These are phyloP conservation scores for Calonectria leucothoes DNA, from an alignment of 2,329 filamentous ascomycete genomes.

Conservation along the genomic window DNA sequence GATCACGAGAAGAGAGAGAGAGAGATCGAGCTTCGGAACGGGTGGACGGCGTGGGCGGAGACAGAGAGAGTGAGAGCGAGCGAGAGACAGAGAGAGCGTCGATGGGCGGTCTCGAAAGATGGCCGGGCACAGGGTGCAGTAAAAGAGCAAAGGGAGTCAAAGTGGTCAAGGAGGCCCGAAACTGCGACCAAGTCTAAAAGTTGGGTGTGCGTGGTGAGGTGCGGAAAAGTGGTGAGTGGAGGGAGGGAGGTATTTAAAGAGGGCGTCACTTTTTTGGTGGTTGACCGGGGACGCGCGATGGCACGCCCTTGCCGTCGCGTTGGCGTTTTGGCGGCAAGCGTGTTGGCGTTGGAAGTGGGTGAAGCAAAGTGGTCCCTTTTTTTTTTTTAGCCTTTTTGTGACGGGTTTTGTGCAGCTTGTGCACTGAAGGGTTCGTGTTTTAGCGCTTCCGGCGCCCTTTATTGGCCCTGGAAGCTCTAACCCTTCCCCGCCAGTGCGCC, in stretches of 20 bases:
- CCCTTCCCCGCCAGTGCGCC: background rate
- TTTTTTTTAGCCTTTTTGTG: background rate
- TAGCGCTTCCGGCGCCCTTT: background rate
- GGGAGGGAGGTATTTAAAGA: conserved; percentile 27
- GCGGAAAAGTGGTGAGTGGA: conserved; percentile 5
- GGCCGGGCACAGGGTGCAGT: background rate
- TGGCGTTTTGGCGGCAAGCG: conserved; percentile 32
- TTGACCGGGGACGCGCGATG: conserved; percentile 17
- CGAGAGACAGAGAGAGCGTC: background rate
- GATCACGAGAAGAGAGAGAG: background rate
- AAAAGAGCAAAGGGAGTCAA: background rate
- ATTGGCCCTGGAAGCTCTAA: background rate
- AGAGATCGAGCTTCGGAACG: background rate
- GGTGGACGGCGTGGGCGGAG: background rate
- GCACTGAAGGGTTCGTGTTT: background rate
- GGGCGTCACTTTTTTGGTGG: conserved; percentile 10
- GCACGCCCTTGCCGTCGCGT: conserved; percentile 22
- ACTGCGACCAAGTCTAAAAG: conserved; percentile 12
- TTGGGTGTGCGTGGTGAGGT: conserved; percentile 4
- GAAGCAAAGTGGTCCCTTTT: background rate
- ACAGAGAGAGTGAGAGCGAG: background rate
- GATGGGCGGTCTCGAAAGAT: conserved; percentile 13
- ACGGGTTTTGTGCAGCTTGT: conserved; percentile 8
- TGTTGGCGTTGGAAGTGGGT: conserved; percentile 28
- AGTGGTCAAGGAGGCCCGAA: conserved; percentile 11